These are phyloP conservation scores for Claviceps maximensis DNA, from an alignment of 2,329 filamentous ascomycete genomes.

Conservation along the genomic window DNA sequence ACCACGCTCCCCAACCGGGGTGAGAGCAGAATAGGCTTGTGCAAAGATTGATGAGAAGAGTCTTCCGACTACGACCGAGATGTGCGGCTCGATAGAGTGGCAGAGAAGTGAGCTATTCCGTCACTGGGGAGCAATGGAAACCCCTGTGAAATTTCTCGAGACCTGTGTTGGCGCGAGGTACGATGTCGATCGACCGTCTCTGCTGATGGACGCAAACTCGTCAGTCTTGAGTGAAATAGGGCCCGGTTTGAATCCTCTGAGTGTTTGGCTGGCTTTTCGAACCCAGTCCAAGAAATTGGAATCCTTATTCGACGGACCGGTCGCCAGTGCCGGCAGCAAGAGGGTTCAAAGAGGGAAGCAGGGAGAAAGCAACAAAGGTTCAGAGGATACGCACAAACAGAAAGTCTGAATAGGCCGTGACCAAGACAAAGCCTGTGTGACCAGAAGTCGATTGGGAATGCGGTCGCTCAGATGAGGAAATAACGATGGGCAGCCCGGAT, in stretches of 20 bases:
- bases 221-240: not conserved
- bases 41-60: conserved; percentile 1
- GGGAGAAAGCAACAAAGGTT: not conserved
- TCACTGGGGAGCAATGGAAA: not conserved
- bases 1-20: conserved; percentile 10
- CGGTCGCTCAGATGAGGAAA: not conserved
- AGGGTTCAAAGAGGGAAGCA: not conserved
- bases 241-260: not conserved
- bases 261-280: not conserved
- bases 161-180: not conserved
- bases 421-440: not conserved
- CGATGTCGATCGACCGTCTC: not conserved
- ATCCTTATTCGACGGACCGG: not conserved
- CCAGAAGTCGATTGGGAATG: conserved; percentile 1
- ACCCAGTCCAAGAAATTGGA: not conserved
- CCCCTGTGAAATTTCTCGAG: not conserved
- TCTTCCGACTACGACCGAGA: conserved; percentile 1
- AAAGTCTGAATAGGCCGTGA: not conserved
- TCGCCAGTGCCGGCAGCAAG: not conserved
- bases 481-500: not conserved
- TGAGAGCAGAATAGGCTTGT: not conserved
- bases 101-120: not conserved
- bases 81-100: not conserved
- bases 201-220: not conserved
- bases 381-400: not conserved